Conservation (phyloP, 2,329 filamentous ascomycete genomes). For the Colletotrichum orbiculare region DNA sequence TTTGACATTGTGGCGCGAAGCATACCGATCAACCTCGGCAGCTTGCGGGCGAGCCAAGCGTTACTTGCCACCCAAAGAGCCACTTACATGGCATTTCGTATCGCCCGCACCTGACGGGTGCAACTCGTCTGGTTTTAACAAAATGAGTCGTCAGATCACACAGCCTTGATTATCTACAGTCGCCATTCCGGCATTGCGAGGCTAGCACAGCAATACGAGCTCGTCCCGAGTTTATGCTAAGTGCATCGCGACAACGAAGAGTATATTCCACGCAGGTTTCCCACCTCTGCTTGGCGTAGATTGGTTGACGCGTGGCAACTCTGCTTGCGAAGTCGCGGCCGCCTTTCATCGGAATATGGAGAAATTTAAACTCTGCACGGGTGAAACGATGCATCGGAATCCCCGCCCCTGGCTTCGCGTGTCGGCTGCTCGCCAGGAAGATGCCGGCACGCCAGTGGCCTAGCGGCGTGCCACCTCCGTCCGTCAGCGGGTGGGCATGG, state of each 20-base stretch:
- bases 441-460: constrained; percentile 26
- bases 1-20: too few relatives aligned
- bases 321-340: neutral
- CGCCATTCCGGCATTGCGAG: neutral
- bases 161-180: neutral
- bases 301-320: constrained; percentile 21
- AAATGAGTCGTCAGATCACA: neutral
- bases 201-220: neutral
- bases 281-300: neutral
- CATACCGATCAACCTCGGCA: too few relatives aligned
- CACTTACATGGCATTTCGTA: neutral
- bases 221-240: too few relatives aligned
- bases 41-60: neutral
- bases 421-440: constrained; percentile 26
- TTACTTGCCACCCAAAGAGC: neutral
- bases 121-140: neutral
- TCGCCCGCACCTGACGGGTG: neutral
- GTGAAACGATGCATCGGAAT: constrained; percentile 36
- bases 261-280: neutral
- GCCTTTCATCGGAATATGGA: constrained; percentile 18
- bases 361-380: constrained; percentile 32
- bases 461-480: constrained; percentile 22
- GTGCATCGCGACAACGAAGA: constrained; percentile 3
- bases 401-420: constrained; percentile 34
- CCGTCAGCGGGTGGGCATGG: constrained; percentile 8